Base-by-base conservation (phyloP, 2,329 filamentous ascomycete species). In the Anthostomella pinea region DNA sequence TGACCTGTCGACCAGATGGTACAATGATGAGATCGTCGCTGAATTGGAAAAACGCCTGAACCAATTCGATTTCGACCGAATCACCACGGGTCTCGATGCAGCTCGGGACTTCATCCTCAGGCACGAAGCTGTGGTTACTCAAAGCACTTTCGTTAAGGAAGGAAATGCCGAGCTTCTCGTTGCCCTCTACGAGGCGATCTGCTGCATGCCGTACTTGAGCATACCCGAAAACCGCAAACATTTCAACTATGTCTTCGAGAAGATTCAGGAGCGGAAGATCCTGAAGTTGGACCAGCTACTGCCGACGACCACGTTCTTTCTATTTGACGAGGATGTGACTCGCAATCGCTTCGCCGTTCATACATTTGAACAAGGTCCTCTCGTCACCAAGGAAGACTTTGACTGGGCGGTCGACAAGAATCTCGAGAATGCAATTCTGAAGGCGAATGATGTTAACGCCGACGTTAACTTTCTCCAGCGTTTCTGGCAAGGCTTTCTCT, bases 101-200 rank as follows among this genome's bases (percentile, higher is more conserved):
- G 81, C 80, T 2, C 69, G 73, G 33, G 56, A 69, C 2, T 72
- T 74, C 33, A 71, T 84, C 25, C 64, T 66, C 29, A 49, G 59
- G 3, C 64, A 63, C 16, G 55, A 58, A 3, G 56, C 63, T 22
- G 53, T 57, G 21, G 62, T 65, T n/a, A 62, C 66, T 47, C 64
- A 67, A 28, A 56, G 49, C 34, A 62, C 58, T 6, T 64, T 71
- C 37, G 55, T 64, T 27, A 61, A 65, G 18, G 64, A 66, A 14
- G 59, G 72, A 6, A 64, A 75, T 18, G 66, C 74, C 2, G 68
- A 77, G 18, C 79, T 87, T 6, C 76, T 94, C 33, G 77, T 93
- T 40, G 83, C 87, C 8, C 77, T 97, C 19, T 95, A 94, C 53
- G 91, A 97, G 60, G 83, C 85, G 0, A 68, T 97, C 33, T 95